Evolutionary conservation across 1,284 basidiomycete species (phyloP), one percentile per base, ranked within the genome.

Genomic region (Hemileia vastatrix): DNA sequence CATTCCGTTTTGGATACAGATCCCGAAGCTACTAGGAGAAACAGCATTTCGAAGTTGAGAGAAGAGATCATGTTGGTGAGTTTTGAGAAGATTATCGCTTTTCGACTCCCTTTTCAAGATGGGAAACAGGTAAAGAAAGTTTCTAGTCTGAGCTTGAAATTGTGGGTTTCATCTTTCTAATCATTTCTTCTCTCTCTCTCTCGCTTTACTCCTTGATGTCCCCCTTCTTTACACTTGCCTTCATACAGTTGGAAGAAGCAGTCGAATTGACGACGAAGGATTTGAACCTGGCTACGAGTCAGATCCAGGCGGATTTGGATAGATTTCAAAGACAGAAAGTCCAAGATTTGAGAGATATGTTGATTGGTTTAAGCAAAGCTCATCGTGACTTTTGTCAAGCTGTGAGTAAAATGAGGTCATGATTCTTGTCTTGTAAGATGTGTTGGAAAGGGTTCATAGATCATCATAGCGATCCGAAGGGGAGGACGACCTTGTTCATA

Each of bases 241-340:
- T 9, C 13, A 21, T 21, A 8, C 33, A 64, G 64, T 67, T 75
- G 15, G 69, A 72, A 55, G 73, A 74, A 57, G 73, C 68, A n/a
- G 60, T 74, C 9, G 54, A 68, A 19, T 67, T 72, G 40, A 68
- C 68, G 1, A 45, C 64, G 6, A 65, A 68, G 45, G 73, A 76
- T 55, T 51, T 76, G n/a, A 63, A 68, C n/a, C 69, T 68, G 50
- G 71, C 68, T 2, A 72, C 70, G 23, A 53, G 54, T 8, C 67
- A 68, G 31, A 76, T 76, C 51, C 74, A 76, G 47, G 67, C 69
- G 0, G 72, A 72, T 49, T 64, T 76, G 36, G 73, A 76, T 57
- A 64, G 73, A 5, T 76, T 76, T 65, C 74, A 76, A 57, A 54
- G 72, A 9, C 66, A 70, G 43, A 76, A 76, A 51, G 71, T 76